phyloP scores from a whole-genome alignment of 2,329 filamentous ascomycete species.

The Fusarium sp. region DNA sequence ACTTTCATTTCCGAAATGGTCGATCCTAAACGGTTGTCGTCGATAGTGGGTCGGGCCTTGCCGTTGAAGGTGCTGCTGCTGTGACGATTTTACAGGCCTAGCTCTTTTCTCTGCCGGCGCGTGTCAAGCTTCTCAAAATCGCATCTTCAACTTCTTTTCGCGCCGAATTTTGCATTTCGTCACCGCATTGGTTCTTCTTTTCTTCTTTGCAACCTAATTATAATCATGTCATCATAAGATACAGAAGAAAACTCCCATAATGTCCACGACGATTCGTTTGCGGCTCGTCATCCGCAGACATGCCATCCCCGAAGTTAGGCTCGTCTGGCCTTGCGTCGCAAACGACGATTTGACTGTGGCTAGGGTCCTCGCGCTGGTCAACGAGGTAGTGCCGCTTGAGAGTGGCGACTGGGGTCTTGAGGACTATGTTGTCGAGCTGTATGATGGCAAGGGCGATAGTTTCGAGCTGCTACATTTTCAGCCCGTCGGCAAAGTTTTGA shows the following conservation, averaged over 20 bases:
- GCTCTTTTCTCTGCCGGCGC: constrained; percentile 8
- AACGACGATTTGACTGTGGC: constrained; percentile 74
- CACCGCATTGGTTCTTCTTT: background rate
- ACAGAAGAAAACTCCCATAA: constrained; percentile 15
- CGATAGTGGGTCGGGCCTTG: constrained; percentile 5
- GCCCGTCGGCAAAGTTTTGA: constrained; percentile 73
- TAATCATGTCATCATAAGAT: constrained; percentile 30
- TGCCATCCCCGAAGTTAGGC: constrained; percentile 74
- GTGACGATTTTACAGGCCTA: constrained; percentile 21
- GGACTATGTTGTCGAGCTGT: constrained; percentile 86
- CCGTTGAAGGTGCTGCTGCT: background rate
- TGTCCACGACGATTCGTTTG: constrained; percentile 68
- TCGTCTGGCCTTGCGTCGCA: constrained; percentile 74
- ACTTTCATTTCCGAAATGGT: background rate
- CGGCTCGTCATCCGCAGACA: constrained; percentile 78
- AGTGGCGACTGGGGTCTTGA: constrained; percentile 85
- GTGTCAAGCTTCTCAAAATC: constrained; percentile 31
- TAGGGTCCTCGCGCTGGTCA: constrained; percentile 80
- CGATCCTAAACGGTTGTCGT: background rate
- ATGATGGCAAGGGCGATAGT: constrained; percentile 61
- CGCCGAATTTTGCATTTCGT: background rate
- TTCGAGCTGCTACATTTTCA: constrained; percentile 93
- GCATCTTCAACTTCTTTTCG: constrained; percentile 12
- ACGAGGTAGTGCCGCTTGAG: constrained; percentile 84
- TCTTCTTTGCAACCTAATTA: background rate